Percentiles rank a stretch among this genome's conserved stretches.
Evolutionary conservation across 345 rosid species (phyloP).

Genomic region (Populus simonii): DNA sequence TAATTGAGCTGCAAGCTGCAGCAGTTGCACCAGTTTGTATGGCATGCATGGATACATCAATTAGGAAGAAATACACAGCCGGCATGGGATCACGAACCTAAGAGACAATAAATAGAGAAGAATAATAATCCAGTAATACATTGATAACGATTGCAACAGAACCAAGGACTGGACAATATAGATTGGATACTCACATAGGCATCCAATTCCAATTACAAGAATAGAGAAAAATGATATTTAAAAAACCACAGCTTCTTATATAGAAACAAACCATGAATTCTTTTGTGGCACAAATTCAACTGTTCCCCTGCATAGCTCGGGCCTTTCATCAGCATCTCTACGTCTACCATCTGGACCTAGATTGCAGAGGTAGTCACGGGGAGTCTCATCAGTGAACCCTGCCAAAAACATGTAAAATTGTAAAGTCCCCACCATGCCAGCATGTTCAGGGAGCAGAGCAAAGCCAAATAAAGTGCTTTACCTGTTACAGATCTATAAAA

Average conservation of each 20-base stretch:
- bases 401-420: conserved; percentile 16
- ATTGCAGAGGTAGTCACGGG: conserved; percentile 83
- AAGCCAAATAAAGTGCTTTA: neutral
- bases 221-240: neutral
- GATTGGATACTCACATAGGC: neutral
- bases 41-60: conserved; percentile 96
- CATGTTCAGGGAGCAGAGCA: conserved; percentile 5
- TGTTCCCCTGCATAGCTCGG: conserved; percentile 90
- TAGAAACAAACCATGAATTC: conserved; percentile 77
- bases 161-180: neutral
- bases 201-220: neutral
- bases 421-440: conserved; percentile 8
- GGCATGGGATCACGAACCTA: conserved; percentile 99
- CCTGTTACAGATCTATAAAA: neutral
- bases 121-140: neutral
- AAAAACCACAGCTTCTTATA: neutral
- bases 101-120: conserved; percentile 6
- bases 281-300: conserved; percentile 91
- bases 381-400: conserved; percentile 85
- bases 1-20: conserved; percentile 93
- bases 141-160: neutral
- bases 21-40: conserved; percentile 96
- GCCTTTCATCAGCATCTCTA: conserved; percentile 95
- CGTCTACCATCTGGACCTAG: conserved; percentile 91
- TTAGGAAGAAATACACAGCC: conserved; percentile 83